Evolutionary conservation across 2,329 filamentous ascomycete genomes (phyloP).

Genomic region (Clonostachys sp.): DNA sequence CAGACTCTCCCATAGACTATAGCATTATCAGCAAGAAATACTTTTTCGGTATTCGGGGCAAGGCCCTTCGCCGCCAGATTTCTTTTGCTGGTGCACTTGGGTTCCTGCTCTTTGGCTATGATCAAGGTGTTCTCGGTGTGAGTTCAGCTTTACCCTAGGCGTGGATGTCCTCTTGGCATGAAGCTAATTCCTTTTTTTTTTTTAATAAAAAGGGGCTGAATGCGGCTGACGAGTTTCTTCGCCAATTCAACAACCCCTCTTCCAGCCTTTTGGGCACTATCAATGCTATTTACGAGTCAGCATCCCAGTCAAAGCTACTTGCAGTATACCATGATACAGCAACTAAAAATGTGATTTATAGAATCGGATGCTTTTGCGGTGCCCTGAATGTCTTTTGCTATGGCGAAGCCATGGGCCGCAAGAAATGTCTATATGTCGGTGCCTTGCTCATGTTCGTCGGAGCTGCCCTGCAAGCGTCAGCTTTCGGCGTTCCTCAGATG

Average conservation of each 20-base stretch:
- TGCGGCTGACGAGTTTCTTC: not conserved
- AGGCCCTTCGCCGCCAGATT: not conserved
- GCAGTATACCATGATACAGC: not conserved
- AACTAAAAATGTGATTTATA: not conserved
- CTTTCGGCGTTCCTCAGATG: constrained; percentile 3
- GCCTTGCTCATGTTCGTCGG: not conserved
- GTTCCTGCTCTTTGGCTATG: constrained; percentile 1
- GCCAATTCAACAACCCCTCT: not conserved
- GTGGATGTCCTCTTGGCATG: too few species aligned
- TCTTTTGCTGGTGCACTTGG: constrained; percentile 1
- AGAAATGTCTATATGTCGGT: not conserved
- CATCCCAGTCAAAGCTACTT: not conserved
- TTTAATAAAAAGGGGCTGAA: constrained; percentile 1
- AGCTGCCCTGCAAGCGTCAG: not conserved
- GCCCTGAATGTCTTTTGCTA: not conserved
- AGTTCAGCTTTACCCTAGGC: too few species aligned
- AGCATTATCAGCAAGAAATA: not conserved
- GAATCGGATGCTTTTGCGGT: not conserved
- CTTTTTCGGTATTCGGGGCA: constrained; percentile 1
- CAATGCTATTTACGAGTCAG: constrained; percentile 1
- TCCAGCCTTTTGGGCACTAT: not conserved
- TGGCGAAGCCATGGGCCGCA: not conserved
- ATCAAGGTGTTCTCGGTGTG: constrained; percentile 4
- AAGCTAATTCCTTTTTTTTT: too few species aligned
- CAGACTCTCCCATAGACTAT: too few species aligned